phyloP scores from a whole-genome alignment of 768 basidiomycete species.

The Leccinellum luteum region DNA sequence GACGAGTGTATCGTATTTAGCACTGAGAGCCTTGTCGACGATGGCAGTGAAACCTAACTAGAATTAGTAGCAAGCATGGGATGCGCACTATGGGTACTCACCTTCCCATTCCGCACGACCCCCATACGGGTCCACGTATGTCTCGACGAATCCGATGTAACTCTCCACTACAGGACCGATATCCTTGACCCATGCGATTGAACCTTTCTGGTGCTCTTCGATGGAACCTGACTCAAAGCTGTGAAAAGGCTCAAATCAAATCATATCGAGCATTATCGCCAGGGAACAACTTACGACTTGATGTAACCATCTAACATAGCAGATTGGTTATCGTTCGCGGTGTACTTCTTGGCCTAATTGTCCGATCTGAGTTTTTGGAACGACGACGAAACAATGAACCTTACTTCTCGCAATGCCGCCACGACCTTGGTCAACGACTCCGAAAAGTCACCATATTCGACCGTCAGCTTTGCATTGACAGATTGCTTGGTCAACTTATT shows the following conservation, averaged over 20 bases:
- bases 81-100: constrained; percentile 19
- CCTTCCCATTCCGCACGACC: constrained; percentile 95
- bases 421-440: constrained; percentile 52
- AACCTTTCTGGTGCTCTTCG: constrained; percentile 74
- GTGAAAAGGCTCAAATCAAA: neutral
- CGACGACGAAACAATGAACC: neutral
- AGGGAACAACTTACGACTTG: constrained; percentile 52
- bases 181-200: constrained; percentile 82
- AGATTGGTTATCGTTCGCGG: constrained; percentile 68
- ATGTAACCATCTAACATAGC: constrained; percentile 79
- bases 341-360: constrained; percentile 65
- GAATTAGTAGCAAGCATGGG: neutral
- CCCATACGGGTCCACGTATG: constrained; percentile 86
- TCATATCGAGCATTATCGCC: neutral
- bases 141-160: constrained; percentile 86
- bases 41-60: constrained; percentile 80
- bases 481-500: constrained; percentile 46
- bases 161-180: constrained; percentile 84
- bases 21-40: constrained; percentile 79
- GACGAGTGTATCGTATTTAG: constrained; percentile 78
- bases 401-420: constrained; percentile 57
- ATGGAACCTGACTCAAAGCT: constrained; percentile 78
- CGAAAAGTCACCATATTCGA: constrained; percentile 78
- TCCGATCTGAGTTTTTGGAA: neutral
- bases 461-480: constrained; percentile 49